Base-by-base conservation (phyloP, 75 land plant species). In the Picea sitchensis region DNA sequence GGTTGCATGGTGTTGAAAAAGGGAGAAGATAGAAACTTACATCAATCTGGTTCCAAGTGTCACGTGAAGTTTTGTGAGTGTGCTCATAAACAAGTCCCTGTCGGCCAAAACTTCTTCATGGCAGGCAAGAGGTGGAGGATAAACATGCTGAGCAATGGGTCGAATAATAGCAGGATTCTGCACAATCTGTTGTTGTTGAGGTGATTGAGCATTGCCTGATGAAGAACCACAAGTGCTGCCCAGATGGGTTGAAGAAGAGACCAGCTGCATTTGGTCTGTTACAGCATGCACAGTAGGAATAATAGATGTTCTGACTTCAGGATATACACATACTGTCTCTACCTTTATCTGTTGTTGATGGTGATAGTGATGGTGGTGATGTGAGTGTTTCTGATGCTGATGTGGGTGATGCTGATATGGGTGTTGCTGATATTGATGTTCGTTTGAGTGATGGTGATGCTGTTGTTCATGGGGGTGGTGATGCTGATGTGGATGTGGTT, bases 91-190 rank as follows among this genome's bases (percentile, higher is more conserved):
- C n/a, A n/a, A n/a, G n/a, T n/a, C n/a, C n/a, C n/a, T n/a, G n/a
- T n/a, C n/a, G n/a, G n/a, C n/a, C n/a, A n/a, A n/a, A n/a, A n/a
- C n/a, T n/a, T n/a, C n/a, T n/a, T n/a, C n/a, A n/a, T n/a, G n/a
- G n/a, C n/a, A n/a, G n/a, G n/a, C n/a, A n/a, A n/a, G n/a, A 47
- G 89, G 77, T 30, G 81, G 57, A 30, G 89, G 89, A 76, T 86
- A 86, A 34, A 47, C 36, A 65, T 65, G 69, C 14, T 15, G 41
- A 6, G 41, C 41, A 65, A 32, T 65, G 69, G 20, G 41, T 34
- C 38, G 34, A 34, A 31, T 36, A 65, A 65, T 65, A 23, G 18
- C 20, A 23, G 69, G 17, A 34, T 6, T 34, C 38, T 65, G 41
- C 41, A 32, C 20, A 65, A 1, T 14, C 20, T 65, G 69, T 65